Evolutionary conservation across 495 filamentous ascomycete species (phyloP), one percentile per base, ranked within the genome.

Genomic region (Umbilicaria muhlenbergii): DNA sequence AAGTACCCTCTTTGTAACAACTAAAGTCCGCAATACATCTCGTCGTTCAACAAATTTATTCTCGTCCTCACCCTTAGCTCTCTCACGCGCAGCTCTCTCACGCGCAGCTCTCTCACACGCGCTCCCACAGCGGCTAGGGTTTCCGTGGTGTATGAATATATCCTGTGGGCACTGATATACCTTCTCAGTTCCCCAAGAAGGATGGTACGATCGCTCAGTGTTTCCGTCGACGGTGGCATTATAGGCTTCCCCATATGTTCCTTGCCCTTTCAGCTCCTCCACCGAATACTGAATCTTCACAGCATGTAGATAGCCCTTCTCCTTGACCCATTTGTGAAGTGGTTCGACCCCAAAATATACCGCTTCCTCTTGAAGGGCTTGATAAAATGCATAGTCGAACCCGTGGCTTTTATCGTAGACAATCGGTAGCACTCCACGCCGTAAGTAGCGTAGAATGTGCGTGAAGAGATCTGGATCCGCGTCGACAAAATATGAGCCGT

Each of bases 401-500:
- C 59, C 59, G 11, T 48, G 57, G 15, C 32, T 36, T 13, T 44
- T 41, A 44, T 57, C 51, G 45, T 60, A 70, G 44, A 67, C 65
- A 1, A 69, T 0, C 0, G 68, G 68, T 17, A 58, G 54, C 3
- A 48, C 49, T 3, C 52, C 49, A 14, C 52, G 57, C 0, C 67
- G 60, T 2, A 68, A 48, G 47, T 59, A 68, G 1, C 47, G 50
- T 5, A 71, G 51, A 40, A 70, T 49, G 43, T 70, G 52, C 32
- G 53, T 44, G 49, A 71, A 71, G 8, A 62, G 31, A 1, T 49
- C 39, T 8, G 56, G 52, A 44, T 71, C 61, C 0, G 56, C 49
- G 42, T 71, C 67, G 40, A 71, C 36, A 51, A 69, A 68, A 41
- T 62, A 60, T 0, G 57, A 51, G 0, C 60, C 62, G 34, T 66